Evolutionary conservation across 495 filamentous ascomycete genomes (phyloP), one percentile per base, ranked within the genome.

Genomic region (Penicillium crystallinum): DNA sequence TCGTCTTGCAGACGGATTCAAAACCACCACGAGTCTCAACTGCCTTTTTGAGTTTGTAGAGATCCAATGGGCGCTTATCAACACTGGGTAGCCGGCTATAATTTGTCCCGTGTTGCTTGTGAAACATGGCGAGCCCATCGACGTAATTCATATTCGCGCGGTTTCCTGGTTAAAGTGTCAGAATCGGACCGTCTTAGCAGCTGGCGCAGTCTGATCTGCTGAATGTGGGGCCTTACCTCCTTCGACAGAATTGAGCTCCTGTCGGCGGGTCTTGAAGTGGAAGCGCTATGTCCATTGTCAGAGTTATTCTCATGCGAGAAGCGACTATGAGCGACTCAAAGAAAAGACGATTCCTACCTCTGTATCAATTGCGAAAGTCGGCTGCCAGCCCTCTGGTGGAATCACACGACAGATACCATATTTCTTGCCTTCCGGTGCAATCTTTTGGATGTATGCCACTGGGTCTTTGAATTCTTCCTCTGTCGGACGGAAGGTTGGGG

Each of bases 181-280:
- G 71, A 72, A 71, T 56, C 56, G 58, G 48, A 63, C 57, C 67
- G 56, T 55, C 67, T 55, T 66, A 70, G 66, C 57, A 5, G 36
- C 10, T 18, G 30, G 27, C 57, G 59, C 59, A 62, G 59, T 60
- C 58, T 63, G 56, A 55, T 56, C 49, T 46, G 65, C 62, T 64
- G 67, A 64, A 59, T 42, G 58, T 56, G 66, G 57, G 62, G 58
- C 75, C 87, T 80, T 84, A 93, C 91, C 91, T 80, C 93, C 93
- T 86, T 99, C 93, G 44, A 97, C 89, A 14, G 91, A 96, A 66
- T 97, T 99, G 42, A 99, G 81, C 66, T 99, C 93, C 72, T 97
- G 95, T 67, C 91, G 90, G 68, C 93, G 82, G 6, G 93, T 99
- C 49, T 89, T 85, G 69, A 99, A 99, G 66, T 97, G 93, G 64